Base-by-base conservation (phyloP, 2,329 filamentous ascomycete species). In the Cladophialophora psammophila region DNA sequence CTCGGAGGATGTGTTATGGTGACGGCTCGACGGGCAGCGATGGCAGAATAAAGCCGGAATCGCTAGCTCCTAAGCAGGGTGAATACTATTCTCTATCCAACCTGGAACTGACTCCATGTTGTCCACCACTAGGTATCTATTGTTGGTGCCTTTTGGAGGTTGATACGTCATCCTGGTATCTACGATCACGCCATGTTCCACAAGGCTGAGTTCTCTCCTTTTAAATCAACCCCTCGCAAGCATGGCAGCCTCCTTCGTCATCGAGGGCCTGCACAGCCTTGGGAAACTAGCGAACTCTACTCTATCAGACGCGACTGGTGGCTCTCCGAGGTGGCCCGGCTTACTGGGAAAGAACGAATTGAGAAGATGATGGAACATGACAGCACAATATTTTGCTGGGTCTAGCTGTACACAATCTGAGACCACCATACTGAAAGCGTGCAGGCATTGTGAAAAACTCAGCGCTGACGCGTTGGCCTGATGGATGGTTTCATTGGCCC, bases 271-370 rank as follows among this genome's bases (percentile, higher is more conserved):
- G 1, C 57, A 60, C 40, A 60, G 57, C 31, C 31, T 50, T 48
- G 57, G 26, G 45, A 45, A 60, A 60, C 57, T 50, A 50, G 31
- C n/a, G 57, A 60, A 60, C 40, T 60, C 40, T 34, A n/a, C 38
- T 34, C 6, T 18, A 31, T 15, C 35, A 38, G 35, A 10, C 20
- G 36, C 20, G 32, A 40, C 34, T 5, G 12, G 40, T 48, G 15
- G 26, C 34, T 18, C 38, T 50, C 45, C 45, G 45, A 50, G 42
- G 45, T 26, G 6, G 20, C 9, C 45, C 45, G 45, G 45, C 9
- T 20, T 10, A 26, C 7, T 5, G 10, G 45, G 4, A 50, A 13
- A 50, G 45, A 50, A n/a, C 45, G 45, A 50, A 50, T 26, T 18
- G 45, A 26, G 13, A 50, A 50, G 45, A 2, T 9, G 18, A 50